phyloP scores from a whole-genome alignment of 2,329 filamentous ascomycete genomes.

The Ascochyta lentis region DNA sequence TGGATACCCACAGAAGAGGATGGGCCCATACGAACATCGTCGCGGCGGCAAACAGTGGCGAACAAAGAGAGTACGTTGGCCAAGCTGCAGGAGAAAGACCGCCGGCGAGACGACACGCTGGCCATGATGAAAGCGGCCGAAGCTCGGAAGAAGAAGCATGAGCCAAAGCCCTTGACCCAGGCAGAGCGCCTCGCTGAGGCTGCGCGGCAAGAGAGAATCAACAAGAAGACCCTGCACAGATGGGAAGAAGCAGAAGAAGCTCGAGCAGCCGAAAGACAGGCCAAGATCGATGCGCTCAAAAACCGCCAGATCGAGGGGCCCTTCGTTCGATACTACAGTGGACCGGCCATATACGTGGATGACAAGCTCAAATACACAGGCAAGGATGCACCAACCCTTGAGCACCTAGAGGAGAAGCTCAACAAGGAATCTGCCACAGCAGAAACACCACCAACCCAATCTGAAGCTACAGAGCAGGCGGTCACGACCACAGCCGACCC shows the following conservation, averaged over 20 bases:
- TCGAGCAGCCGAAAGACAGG: conserved; percentile 81
- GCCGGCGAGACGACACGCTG: conserved; percentile 73
- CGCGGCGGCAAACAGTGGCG: conserved; percentile 67
- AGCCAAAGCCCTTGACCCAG: conserved; percentile 85
- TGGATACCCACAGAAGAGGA: conserved; percentile 71
- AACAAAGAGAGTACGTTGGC: conserved; percentile 66
- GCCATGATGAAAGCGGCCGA: conserved; percentile 68
- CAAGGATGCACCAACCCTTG: conserved; percentile 45
- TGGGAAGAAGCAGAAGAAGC: conserved; percentile 95
- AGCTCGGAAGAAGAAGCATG: conserved; percentile 71
- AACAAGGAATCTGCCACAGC: conserved; percentile 35
- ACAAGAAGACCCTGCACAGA: conserved; percentile 86
- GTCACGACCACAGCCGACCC: neutral
- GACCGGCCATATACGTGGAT: conserved; percentile 81
- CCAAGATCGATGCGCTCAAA: conserved; percentile 85
- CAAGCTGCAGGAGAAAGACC: conserved; percentile 76
- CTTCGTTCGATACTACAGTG: conserved; percentile 92
- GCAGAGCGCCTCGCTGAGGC: conserved; percentile 84
- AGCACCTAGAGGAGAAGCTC: conserved; percentile 47
- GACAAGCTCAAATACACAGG: conserved; percentile 76
- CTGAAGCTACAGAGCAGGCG: conserved; percentile 9
- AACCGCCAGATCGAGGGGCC: conserved; percentile 86
- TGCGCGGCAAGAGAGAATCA: conserved; percentile 80
- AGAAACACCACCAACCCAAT: conserved; percentile 15
- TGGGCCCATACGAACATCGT: conserved; percentile 67